Conservation (phyloP, 805 yeast species). For the Yarrowia sp. region DNA sequence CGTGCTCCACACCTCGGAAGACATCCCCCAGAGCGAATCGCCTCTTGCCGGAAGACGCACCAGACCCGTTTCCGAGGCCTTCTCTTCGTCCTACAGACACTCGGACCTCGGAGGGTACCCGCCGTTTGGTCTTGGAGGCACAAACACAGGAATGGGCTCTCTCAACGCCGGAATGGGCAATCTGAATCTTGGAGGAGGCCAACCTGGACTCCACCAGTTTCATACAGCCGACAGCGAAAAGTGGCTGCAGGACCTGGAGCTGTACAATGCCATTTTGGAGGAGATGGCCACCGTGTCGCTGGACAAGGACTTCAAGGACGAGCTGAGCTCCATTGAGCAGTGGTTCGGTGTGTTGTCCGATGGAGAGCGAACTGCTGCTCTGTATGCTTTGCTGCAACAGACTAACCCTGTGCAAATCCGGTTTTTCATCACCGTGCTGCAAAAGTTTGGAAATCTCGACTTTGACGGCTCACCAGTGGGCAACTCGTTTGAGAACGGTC, state of each 20-base stretch:
- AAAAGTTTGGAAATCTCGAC: slow-evolving; percentile 36
- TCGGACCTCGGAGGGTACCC: slow-evolving; percentile 24
- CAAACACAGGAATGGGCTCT: not conserved
- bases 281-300: slow-evolving; percentile 37
- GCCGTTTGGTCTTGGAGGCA: slow-evolving; percentile 9
- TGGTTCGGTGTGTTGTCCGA: slow-evolving; percentile 44
- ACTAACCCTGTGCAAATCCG: slow-evolving; percentile 39
- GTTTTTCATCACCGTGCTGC: slow-evolving; percentile 39
- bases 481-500: slow-evolving; percentile 6
- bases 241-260: slow-evolving; percentile 40
- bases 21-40: slow-evolving; percentile 17
- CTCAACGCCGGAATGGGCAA: slow-evolving; percentile 20
- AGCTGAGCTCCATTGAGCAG: slow-evolving; percentile 41
- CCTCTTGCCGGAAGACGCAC: slow-evolving; percentile 20
- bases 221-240: slow-evolving; percentile 18
- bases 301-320: slow-evolving; percentile 39
- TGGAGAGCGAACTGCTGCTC: slow-evolving; percentile 43
- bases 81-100: slow-evolving; percentile 22
- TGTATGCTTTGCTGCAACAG: slow-evolving; percentile 41
- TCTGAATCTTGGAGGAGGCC: slow-evolving; percentile 7
- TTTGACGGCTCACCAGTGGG: slow-evolving; percentile 23
- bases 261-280: slow-evolving; percentile 37
- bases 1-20: slow-evolving; percentile 23
- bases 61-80: slow-evolving; percentile 20
- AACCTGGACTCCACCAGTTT: not conserved